Conservation (phyloP, 2,329 filamentous ascomycete species). For the Grosmannia huntii region DNA sequence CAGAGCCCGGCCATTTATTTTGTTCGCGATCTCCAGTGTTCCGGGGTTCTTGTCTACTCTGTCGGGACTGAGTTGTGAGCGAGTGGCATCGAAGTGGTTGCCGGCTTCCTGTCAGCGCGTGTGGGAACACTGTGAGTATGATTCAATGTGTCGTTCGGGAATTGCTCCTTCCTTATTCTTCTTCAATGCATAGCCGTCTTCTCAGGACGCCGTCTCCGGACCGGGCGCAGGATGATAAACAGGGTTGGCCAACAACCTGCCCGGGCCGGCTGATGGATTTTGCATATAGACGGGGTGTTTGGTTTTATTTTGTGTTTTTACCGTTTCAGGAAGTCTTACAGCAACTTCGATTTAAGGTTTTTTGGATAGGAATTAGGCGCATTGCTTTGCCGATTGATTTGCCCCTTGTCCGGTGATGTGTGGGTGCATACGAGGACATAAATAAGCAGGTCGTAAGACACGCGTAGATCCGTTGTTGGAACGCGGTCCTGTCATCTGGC, state of each 20-base stretch:
- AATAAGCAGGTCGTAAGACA: no score
- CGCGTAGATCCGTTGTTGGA: no score
- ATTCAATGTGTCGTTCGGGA: constrained; percentile 2
- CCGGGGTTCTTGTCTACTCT: neutral
- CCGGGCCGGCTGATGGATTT: constrained; percentile 2
- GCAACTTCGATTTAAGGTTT: neutral
- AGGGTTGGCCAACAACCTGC: neutral
- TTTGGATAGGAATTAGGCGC: neutral
- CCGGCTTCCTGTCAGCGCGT: neutral
- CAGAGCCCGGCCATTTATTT: neutral
- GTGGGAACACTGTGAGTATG: neutral
- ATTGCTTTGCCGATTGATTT: neutral
- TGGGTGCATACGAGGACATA: neutral
- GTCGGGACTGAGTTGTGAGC: neutral
- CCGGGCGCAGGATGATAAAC: neutral
- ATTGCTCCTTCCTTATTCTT: neutral
- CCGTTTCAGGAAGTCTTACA: neutral
- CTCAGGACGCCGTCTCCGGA: neutral
- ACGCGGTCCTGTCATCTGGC: no score
- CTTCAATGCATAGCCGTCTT: neutral
- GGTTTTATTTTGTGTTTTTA: constrained; percentile 4
- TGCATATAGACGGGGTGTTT: constrained; percentile 10
- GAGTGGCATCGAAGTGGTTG: neutral
- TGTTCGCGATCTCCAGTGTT: neutral
- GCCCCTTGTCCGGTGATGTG: neutral